Evolutionary conservation across 1,284 basidiomycete genomes (phyloP).

Genomic region (Bondarzewia mesenterica): DNA sequence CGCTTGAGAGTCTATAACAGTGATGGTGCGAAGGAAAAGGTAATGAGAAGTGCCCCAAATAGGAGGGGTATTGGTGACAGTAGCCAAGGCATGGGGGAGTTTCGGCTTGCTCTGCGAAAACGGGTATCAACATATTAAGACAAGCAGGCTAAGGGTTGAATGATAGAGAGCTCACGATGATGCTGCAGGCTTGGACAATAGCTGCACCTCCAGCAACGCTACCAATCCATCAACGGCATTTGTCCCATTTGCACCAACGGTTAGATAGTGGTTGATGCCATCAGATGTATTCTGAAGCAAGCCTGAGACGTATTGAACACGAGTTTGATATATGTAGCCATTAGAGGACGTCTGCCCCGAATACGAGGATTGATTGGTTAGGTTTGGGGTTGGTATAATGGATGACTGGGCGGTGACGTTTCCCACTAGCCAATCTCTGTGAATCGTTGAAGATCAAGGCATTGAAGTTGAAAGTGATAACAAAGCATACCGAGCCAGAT

Average conservation of each 20-base stretch:
- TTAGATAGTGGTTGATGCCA: constrained; percentile 73
- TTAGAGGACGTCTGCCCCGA: constrained; percentile 46
- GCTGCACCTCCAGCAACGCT: constrained; percentile 71
- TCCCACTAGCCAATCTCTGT: constrained; percentile 74
- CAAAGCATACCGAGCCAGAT: constrained; percentile 39
- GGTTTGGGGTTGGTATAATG: constrained; percentile 40
- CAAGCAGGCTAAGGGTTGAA: background rate
- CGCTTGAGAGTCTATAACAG: background rate
- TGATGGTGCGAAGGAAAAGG: background rate
- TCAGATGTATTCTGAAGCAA: constrained; percentile 59
- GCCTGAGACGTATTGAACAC: constrained; percentile 61
- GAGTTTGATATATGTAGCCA: constrained; percentile 66
- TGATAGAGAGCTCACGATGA: constrained; percentile 11
- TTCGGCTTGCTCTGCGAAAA: background rate
- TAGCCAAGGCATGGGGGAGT: background rate
- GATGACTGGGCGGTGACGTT: constrained; percentile 57
- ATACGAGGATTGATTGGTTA: constrained; percentile 55
- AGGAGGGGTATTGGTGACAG: background rate
- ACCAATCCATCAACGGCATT: constrained; percentile 82
- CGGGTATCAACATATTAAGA: too few relatives aligned
- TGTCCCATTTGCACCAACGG: constrained; percentile 48
- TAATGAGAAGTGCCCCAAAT: background rate
- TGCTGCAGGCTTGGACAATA: constrained; percentile 36
- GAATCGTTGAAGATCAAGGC: background rate
- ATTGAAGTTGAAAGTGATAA: constrained; percentile 17